Percentiles rank a stretch among this genome's conserved stretches.
Evolutionary conservation across 805 yeast genomes (phyloP).

Genomic region (Sporopachydermia quercuum): DNA sequence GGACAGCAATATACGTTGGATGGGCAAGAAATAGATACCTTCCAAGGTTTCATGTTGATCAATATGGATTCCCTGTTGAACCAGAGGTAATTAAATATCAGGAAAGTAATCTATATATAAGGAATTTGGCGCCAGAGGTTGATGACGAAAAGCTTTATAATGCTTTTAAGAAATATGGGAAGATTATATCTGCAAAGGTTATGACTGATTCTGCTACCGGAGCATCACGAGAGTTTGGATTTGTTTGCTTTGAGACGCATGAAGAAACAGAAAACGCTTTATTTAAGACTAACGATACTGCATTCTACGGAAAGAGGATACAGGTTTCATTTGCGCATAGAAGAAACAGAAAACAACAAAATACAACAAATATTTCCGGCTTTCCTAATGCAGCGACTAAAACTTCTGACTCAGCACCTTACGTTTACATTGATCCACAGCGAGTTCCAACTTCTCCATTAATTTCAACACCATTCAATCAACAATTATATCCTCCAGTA

Average conservation of each 20-base stretch:
- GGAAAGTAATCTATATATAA: conserved; percentile 40
- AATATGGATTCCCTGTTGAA: conserved; percentile 17
- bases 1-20: conserved; percentile 19
- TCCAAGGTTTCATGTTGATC: background rate
- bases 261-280: conserved; percentile 9
- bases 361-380: background rate
- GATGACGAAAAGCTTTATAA: conserved; percentile 33
- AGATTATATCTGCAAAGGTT: conserved; percentile 33
- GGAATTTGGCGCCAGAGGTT: conserved; percentile 40
- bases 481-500: conserved; percentile 3
- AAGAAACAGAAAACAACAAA: background rate
- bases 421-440: background rate
- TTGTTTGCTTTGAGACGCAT: conserved; percentile 24
- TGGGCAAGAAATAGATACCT: background rate
- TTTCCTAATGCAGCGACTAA: background rate
- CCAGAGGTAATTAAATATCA: conserved; percentile 28
- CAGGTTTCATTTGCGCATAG: conserved; percentile 2
- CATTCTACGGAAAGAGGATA: conserved; percentile 11
- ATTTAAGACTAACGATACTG: conserved; percentile 1
- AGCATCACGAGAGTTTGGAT: conserved; percentile 20
- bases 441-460: too few relatives aligned
- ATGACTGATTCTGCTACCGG: conserved; percentile 23
- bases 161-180: conserved; percentile 28
- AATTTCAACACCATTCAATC: too few relatives aligned
- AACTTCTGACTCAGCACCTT: background rate